Conservation (phyloP, 768 basidiomycete genomes). For the Russula emetica region DNA sequence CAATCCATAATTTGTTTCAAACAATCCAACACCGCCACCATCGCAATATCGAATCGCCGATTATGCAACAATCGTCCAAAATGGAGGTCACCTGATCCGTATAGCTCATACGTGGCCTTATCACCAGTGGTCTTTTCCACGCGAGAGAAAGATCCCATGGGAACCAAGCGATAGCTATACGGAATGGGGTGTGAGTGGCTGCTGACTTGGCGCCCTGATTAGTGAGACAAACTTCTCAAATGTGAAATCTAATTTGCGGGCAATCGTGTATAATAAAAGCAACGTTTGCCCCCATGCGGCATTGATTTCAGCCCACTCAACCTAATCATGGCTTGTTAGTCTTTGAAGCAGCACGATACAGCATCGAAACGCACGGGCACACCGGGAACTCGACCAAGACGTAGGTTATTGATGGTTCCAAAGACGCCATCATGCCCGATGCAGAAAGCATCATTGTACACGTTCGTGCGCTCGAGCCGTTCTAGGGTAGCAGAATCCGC, state of each 20-base stretch:
- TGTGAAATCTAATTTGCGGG: conserved; percentile 82
- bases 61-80: conserved; percentile 88
- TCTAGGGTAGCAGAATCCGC: conserved; percentile 73
- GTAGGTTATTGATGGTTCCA: conserved; percentile 95
- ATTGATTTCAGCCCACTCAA: conserved; percentile 98
- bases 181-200: conserved; percentile 10
- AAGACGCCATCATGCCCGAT: conserved; percentile 93
- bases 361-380: conserved; percentile 55
- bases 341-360: background rate
- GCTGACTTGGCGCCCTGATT: conserved; percentile 11
- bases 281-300: conserved; percentile 97
- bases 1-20: conserved; percentile 88
- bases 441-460: conserved; percentile 94
- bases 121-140: conserved; percentile 82
- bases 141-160: conserved; percentile 92
- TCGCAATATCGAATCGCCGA: conserved; percentile 90
- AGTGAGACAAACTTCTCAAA: conserved; percentile 67
- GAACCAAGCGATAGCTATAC: conserved; percentile 78
- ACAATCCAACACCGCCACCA: conserved; percentile 96
- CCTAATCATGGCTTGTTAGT: conserved; percentile 41
- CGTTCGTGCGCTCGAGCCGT: conserved; percentile 86
- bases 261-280: conserved; percentile 86
- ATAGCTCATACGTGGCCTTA: conserved; percentile 84
- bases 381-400: conserved; percentile 81
- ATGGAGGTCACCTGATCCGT: conserved; percentile 91